phyloP scores from a whole-genome alignment of 345 rosid genomes.

The Populus pruinosa region DNA sequence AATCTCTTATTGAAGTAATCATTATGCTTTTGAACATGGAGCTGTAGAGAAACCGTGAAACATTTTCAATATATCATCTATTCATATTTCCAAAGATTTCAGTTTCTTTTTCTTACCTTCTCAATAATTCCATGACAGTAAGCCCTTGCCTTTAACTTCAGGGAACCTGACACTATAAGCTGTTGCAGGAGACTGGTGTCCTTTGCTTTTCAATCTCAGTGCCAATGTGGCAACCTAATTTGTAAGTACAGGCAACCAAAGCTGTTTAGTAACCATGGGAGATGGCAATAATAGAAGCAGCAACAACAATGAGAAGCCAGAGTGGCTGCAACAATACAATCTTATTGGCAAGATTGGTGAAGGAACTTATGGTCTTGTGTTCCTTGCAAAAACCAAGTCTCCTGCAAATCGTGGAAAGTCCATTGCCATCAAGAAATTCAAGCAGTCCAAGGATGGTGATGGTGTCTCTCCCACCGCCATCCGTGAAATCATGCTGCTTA shows the following conservation, averaged over 20 bases:
- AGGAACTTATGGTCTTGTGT: conserved; percentile 98
- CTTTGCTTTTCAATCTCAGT: background rate
- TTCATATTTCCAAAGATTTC: conserved; percentile 1
- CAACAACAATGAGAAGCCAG: conserved; percentile 62
- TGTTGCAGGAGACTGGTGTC: conserved; percentile 1
- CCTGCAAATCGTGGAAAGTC: conserved; percentile 72
- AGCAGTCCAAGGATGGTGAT: conserved; percentile 98
- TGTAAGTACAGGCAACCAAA: conserved; percentile 3
- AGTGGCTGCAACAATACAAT: conserved; percentile 97
- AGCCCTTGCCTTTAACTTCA: background rate
- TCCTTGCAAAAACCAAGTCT: conserved; percentile 79
- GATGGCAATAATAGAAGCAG: conserved; percentile 41
- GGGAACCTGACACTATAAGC: background rate
- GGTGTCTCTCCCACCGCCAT: conserved; percentile 99
- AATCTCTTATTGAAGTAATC: background rate
- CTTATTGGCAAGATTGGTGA: conserved; percentile 98
- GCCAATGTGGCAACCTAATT: background rate
- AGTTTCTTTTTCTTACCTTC: background rate
- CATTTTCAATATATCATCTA: background rate
- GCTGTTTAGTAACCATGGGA: conserved; percentile 42
- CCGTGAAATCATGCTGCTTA: conserved; percentile 96
- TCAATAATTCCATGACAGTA: background rate
- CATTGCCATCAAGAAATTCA: conserved; percentile 97
- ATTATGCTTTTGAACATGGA: background rate
- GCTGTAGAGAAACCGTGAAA: background rate